Conservation (phyloP, 164 flowering plant species). For the Brasenia schreberi region DNA sequence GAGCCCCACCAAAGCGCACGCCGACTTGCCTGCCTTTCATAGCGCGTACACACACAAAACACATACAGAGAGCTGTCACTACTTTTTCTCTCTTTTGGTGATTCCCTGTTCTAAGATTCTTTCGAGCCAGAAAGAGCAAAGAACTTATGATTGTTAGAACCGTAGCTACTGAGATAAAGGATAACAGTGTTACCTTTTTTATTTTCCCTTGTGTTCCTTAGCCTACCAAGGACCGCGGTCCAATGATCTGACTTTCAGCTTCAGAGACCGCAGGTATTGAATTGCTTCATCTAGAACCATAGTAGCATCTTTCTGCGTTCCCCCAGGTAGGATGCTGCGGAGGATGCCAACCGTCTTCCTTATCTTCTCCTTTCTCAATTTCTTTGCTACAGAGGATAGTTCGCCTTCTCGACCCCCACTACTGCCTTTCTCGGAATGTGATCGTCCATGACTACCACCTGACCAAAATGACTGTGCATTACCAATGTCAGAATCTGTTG, state of each 20-base stretch:
- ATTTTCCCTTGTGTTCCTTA: background rate
- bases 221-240: background rate
- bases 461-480: conserved; percentile 46
- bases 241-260: conserved; percentile 29
- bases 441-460: conserved; percentile 1
- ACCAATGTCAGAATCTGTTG: conserved; percentile 4
- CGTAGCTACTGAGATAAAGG: background rate
- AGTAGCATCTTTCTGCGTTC: conserved; percentile 42
- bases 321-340: conserved; percentile 58
- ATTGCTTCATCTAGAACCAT: conserved; percentile 75
- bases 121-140: no score
- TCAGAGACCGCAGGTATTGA: conserved; percentile 47
- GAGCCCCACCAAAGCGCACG: background rate
- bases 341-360: conserved; percentile 42
- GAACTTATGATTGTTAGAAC: background rate
- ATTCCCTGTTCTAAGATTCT: no score
- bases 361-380: conserved; percentile 39
- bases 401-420: background rate
- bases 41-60: background rate
- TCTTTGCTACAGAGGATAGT: conserved; percentile 18
- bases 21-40: background rate
- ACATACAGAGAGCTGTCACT: background rate
- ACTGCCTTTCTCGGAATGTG: conserved; percentile 6
- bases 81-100: no score
- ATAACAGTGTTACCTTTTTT: background rate